These are phyloP conservation scores for Solanum etuberosum DNA, from an alignment of 257 asterid species.

Conservation along the genomic window DNA sequence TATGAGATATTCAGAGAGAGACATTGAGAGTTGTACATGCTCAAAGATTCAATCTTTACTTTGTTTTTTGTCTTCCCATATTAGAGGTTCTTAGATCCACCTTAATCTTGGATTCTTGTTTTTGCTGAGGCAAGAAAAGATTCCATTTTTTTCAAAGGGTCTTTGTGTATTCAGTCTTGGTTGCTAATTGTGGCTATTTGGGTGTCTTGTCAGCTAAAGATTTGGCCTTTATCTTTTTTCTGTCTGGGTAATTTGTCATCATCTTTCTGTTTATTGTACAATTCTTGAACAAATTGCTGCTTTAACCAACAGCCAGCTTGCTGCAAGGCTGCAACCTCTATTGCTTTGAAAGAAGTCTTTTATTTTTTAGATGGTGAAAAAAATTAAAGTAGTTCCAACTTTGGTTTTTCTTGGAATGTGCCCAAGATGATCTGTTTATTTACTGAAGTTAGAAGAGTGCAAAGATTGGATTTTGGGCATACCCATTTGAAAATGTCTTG, in stretches of 20 bases:
- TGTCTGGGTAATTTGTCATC: neutral
- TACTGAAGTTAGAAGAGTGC: slow-evolving; percentile 1
- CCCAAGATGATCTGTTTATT: neutral
- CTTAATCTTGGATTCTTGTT: neutral
- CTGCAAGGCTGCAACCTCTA: neutral
- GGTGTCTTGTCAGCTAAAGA: neutral
- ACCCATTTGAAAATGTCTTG: slow-evolving; percentile 37
- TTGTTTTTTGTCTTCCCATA: neutral
- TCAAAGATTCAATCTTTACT: neutral
- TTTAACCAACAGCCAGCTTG: neutral
- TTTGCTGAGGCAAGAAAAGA: neutral
- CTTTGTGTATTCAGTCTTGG: neutral
- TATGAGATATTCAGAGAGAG: neutral
- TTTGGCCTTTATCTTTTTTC: neutral
- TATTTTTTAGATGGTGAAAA: neutral
- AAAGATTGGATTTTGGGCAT: slow-evolving; percentile 27
- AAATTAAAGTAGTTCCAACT: neutral
- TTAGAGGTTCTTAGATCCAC: neutral
- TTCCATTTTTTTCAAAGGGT: neutral
- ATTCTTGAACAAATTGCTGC: neutral
- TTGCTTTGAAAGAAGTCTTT: neutral
- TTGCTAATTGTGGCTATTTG: neutral
- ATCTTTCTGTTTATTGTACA: neutral
- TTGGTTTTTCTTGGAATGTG: neutral
- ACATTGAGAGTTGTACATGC: neutral